A percentile compares a stretch with the other conserved stretches of the same genome.
phyloP scores from a whole-genome alignment of 768 basidiomycete species.

The Rhizopogon salebrosus region DNA sequence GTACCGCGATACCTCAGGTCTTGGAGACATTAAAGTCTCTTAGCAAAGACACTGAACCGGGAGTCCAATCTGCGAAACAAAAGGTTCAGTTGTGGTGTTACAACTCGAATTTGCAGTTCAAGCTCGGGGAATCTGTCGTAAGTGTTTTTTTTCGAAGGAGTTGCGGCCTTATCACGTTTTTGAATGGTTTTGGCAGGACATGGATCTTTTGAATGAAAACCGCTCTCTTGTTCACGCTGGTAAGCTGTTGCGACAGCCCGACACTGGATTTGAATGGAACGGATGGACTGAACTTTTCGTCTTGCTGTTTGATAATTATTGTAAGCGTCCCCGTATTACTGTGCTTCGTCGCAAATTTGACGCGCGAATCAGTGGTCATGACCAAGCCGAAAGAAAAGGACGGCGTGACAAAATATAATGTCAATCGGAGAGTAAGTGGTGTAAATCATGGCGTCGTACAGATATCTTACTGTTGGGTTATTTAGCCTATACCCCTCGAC shows the following conservation, averaged over 20 bases:
- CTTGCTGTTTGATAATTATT: conserved; percentile 91
- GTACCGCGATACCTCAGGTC: conserved; percentile 76
- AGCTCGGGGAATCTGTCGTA: conserved; percentile 67
- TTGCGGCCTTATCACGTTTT: background rate
- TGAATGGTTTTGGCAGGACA: conserved; percentile 43
- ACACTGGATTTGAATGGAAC: conserved; percentile 82
- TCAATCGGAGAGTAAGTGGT: conserved; percentile 67
- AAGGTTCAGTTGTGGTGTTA: conserved; percentile 90
- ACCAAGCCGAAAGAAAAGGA: conserved; percentile 82
- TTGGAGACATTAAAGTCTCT: conserved; percentile 83
- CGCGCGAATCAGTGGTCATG: conserved; percentile 62
- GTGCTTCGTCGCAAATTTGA: conserved; percentile 6
- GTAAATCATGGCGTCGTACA: background rate
- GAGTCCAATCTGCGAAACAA: conserved; percentile 77
- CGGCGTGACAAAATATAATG: conserved; percentile 67
- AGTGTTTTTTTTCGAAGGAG: conserved; percentile 11
- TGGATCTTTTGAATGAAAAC: conserved; percentile 83
- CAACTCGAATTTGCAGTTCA: conserved; percentile 74
- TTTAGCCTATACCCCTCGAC: conserved; percentile 88
- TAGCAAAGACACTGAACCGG: conserved; percentile 84
- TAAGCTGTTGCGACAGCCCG: conserved; percentile 80
- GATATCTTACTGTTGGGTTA: conserved; percentile 24
- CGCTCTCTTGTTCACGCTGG: conserved; percentile 82
- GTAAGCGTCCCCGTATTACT: conserved; percentile 39
- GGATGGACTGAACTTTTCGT: conserved; percentile 90